phyloP scores from a whole-genome alignment of 2,329 filamentous ascomycete genomes.

The Bipolaris oryzae region DNA sequence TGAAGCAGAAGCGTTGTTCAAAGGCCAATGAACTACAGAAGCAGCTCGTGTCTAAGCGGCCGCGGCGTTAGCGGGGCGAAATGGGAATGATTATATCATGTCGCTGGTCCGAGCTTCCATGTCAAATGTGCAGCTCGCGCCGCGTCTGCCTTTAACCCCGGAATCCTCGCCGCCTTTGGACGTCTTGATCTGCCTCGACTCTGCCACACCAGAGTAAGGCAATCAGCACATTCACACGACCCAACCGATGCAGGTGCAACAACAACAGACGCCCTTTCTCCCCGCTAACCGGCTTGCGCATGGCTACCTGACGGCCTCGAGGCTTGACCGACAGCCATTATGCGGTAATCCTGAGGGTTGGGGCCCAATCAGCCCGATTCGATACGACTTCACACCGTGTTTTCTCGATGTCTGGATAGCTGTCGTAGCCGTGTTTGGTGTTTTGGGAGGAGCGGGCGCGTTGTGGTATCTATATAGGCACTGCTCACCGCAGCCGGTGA shows the following conservation, averaged over 20 bases:
- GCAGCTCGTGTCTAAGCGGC: neutral
- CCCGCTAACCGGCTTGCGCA: slow-evolving; percentile 32
- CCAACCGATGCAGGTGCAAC: slow-evolving; percentile 46
- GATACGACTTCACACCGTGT: slow-evolving; percentile 96
- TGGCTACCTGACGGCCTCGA: slow-evolving; percentile 62
- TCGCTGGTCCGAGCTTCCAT: slow-evolving; percentile 14
- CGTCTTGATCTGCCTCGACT: slow-evolving; percentile 23
- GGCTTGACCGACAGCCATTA: slow-evolving; percentile 66
- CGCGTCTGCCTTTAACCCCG: slow-evolving; percentile 1
- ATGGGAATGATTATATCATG: slow-evolving; percentile 19
- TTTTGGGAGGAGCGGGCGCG: slow-evolving; percentile 76
- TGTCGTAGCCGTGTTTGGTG: slow-evolving; percentile 76
- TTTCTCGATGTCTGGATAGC: slow-evolving; percentile 93
- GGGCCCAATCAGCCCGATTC: slow-evolving; percentile 85
- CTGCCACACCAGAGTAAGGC: slow-evolving; percentile 34
- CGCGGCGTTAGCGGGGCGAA: slow-evolving; percentile 16
- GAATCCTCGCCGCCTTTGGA: slow-evolving; percentile 19
- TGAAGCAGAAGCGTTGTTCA: neutral
- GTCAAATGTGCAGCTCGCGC: slow-evolving; percentile 17
- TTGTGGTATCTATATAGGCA: slow-evolving; percentile 79
- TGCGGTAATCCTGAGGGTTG: slow-evolving; percentile 92
- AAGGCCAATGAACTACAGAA: neutral
- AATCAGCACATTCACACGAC: slow-evolving; percentile 16
- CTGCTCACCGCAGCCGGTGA: slow-evolving; percentile 68
- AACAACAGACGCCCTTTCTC: slow-evolving; percentile 47